Evolutionary conservation across 1,284 basidiomycete genomes (phyloP).

Genomic region (Sanghuangporus weigelae): DNA sequence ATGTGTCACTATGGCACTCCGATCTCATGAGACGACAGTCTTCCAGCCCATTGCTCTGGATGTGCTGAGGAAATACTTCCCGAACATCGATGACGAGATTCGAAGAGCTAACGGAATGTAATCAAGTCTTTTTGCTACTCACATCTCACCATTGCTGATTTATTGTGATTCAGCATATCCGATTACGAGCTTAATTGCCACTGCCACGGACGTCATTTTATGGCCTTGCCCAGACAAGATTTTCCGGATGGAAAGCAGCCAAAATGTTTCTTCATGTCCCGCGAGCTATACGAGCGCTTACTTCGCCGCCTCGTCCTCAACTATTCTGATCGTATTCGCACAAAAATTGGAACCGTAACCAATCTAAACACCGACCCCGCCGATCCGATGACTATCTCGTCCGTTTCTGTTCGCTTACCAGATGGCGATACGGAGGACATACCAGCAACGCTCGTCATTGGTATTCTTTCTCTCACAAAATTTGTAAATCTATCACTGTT

Average conservation of each 20-base stretch:
- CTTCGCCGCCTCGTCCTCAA: conserved; percentile 12
- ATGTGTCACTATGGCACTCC: too few relatives aligned
- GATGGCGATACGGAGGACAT: conserved; percentile 1
- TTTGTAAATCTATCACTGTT: not conserved
- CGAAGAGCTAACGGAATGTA: conserved; percentile 17
- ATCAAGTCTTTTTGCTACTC: not conserved
- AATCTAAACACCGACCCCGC: not conserved
- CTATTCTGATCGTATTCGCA: conserved; percentile 8
- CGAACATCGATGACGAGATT: conserved; percentile 23
- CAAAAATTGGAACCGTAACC: not conserved
- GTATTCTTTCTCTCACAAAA: not conserved
- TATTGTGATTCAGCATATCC: not conserved
- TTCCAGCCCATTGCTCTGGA: conserved; percentile 16
- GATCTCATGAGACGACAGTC: conserved; percentile 12
- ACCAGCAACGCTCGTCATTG: conserved; percentile 8
- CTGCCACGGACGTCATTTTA: not conserved
- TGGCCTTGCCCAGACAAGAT: conserved; percentile 4
- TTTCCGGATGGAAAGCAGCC: conserved; percentile 4
- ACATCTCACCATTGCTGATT: not conserved
- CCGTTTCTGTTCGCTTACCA: conserved; percentile 9
- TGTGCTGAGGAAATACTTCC: conserved; percentile 24
- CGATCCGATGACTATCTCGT: not conserved
- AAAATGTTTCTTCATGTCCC: conserved; percentile 11
- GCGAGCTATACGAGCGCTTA: conserved; percentile 14
- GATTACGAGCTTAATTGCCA: not conserved